Conservation (phyloP, 225 moss, liverwort and hornwort genomes). For the Antitrichia curtipendula region DNA sequence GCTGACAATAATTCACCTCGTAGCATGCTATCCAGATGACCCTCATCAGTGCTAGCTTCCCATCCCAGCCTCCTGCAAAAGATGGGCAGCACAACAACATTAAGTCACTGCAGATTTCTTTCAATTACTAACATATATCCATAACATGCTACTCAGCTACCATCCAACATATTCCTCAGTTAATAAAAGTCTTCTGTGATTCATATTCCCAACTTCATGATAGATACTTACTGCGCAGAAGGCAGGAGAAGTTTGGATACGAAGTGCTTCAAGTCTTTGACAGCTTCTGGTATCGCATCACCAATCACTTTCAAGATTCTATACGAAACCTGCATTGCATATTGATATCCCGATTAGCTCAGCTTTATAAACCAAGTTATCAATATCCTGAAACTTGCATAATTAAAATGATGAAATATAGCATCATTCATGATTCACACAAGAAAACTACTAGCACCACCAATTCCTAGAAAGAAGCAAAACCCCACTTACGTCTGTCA, state of each 20-base stretch:
- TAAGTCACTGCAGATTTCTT: not conserved
- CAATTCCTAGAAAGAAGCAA: not conserved
- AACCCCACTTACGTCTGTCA: constrained; percentile 44
- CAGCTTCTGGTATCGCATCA: constrained; percentile 45
- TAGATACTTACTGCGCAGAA: constrained; percentile 35
- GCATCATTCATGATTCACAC: not conserved
- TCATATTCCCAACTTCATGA: not conserved
- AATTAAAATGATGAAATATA: not conserved
- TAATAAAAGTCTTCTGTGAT: not conserved
- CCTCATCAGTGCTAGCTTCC: constrained; percentile 36
- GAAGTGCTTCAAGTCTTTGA: constrained; percentile 41
- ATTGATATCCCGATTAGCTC: not conserved
- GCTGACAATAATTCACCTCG: constrained; percentile 64
- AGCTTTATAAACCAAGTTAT: not conserved
- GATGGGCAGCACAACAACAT: not conserved
- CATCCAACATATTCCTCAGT: not conserved
- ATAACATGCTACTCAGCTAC: not conserved
- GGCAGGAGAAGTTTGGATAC: constrained; percentile 44
- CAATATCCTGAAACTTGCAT: not conserved
- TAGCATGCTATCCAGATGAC: constrained; percentile 58
- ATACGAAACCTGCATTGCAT: constrained; percentile 42
- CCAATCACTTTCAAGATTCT: constrained; percentile 51
- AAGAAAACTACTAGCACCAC: not conserved
- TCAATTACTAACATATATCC: not conserved
- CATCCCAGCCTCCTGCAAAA: constrained; percentile 57